Evolutionary conservation across 2,329 filamentous ascomycete genomes (phyloP), one percentile per base, ranked within the genome.

Genomic region (Phymatotrichopsis omnivora): DNA sequence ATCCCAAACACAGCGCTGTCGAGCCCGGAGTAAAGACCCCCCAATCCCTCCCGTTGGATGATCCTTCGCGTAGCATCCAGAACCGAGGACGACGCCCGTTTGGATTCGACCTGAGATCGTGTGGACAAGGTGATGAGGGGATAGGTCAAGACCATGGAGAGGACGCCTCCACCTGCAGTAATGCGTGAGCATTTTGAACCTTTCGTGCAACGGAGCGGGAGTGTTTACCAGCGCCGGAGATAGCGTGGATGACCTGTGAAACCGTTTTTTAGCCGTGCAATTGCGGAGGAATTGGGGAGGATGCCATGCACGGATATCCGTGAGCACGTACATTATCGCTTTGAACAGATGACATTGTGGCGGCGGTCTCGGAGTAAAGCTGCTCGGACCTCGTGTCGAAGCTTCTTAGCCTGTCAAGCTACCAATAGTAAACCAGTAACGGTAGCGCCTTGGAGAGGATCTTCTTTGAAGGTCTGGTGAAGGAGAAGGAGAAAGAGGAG

Each of bases 131-230:
- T 96, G 62, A 98, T 93, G 59, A 98, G 78, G 31, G 91, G 91
- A 65, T 96, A 96, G 78, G 91, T 98, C 65, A 98, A 68, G 58
- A 87, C 76, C 85, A 96, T 98, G 57, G 91, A 94, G 48, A 96
- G 69, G 47, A 98, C 80, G 49, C 91, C 91, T 57, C 91, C 91
- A 57, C 91, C 91, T 39, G 87, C 85, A 34, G 10, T 32, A 23
- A 19, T 28, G 17, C 14, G 20, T 5, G 36, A 41, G 3, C 12
- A n/a, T 29, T 28, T 30, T 8, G 33, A 25, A 24, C 20, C n/a
- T 27, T 22, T 8, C 37, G 28, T 17, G 16, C 17, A 10, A 12
- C 24, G n/a, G 23, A 31, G 11, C n/a, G 11, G 23, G 34, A 20
- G 11, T 24, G 40, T 11, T 25, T 42, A 54, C 51, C 52, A 31